Evolutionary conservation across 805 yeast genomes (phyloP), one percentile per base, ranked within the genome.

Genomic region (Ogataea haglerorum): DNA sequence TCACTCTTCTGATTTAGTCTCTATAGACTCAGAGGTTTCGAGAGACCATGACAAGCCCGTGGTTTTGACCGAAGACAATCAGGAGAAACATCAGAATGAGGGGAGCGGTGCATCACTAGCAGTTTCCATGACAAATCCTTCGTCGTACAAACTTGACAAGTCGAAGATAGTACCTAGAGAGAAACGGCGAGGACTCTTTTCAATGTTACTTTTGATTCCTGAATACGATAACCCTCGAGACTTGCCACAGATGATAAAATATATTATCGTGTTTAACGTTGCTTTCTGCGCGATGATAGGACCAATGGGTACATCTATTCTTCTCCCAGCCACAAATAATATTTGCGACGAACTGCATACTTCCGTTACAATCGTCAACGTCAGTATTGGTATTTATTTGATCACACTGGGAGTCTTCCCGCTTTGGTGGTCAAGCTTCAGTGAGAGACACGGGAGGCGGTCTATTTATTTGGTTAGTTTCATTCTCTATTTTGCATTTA

Each of bases 301-400:
- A 1, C 95, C 96, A 5, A 84, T 87, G 93, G 95, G 93, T 10
- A 82, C 93, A 1, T 82, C 93, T 0, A 85, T 87, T 36, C 69
- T 87, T 54, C 73, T 84, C 36, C 96, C 96, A 0, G 91, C 93
- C 0, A 75, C 85, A 15, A 75, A 75, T 24, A 74, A 76, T 38
- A 72, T 87, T 30, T 72, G 73, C 4, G 46, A 49, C 1, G 78
- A 76, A 14, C 69, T 85, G 13, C 32, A 80, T 30, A 81, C 95
- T 0, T 53, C 76, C 4, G 73, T 72, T 1, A 65, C 79, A 21
- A 69, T 76, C 52, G 87, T 86, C 18, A 87, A 86, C 54, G 70
- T 87, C 13, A 78, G 91, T 2, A 87, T 86, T 37, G 96, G 95
- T 50, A 72, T 87, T 10, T 88, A 86, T 57, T 62, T 86, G 19